Evolutionary conservation across 768 basidiomycete species (phyloP).

Genomic region (Lentinula lateritia): DNA sequence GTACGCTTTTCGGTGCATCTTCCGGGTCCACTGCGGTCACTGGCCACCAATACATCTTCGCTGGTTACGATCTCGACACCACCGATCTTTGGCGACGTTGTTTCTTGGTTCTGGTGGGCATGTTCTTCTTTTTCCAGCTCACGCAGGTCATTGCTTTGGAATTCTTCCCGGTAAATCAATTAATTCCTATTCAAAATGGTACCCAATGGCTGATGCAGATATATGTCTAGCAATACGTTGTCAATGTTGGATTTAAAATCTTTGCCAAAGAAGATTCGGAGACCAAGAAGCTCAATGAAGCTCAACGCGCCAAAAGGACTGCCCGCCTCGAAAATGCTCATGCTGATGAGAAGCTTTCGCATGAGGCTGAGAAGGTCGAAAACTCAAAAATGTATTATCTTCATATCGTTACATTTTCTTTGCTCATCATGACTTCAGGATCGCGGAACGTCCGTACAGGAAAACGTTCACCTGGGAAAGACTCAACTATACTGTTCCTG

Average conservation of each 20-base stretch:
- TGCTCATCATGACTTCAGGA: background rate
- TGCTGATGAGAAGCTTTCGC: constrained; percentile 15
- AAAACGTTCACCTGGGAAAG: constrained; percentile 80
- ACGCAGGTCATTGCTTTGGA: constrained; percentile 66
- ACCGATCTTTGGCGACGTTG: constrained; percentile 62
- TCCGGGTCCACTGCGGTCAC: constrained; percentile 49
- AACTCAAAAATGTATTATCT: background rate
- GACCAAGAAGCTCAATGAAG: constrained; percentile 47
- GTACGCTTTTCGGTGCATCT: constrained; percentile 65
- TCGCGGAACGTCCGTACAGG: constrained; percentile 18
- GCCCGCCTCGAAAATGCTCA: constrained; percentile 24
- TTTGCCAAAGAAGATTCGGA: constrained; percentile 56
- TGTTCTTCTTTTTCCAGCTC: constrained; percentile 65
- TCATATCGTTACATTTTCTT: background rate
- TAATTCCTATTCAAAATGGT: background rate
- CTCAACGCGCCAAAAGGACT: constrained; percentile 49
- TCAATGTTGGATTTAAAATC: constrained; percentile 44
- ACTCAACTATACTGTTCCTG: constrained; percentile 73
- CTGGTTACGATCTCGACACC: constrained; percentile 42
- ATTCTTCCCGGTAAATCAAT: constrained; percentile 48
- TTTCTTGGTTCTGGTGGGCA: constrained; percentile 65
- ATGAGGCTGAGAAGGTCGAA: constrained; percentile 13
- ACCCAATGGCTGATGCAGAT: constrained; percentile 8
- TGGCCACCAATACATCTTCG: constrained; percentile 59
- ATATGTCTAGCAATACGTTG: constrained; percentile 41